Evolutionary conservation across 768 basidiomycete genomes (phyloP), one percentile per base, ranked within the genome.

Genomic region (Vararia minispora): DNA sequence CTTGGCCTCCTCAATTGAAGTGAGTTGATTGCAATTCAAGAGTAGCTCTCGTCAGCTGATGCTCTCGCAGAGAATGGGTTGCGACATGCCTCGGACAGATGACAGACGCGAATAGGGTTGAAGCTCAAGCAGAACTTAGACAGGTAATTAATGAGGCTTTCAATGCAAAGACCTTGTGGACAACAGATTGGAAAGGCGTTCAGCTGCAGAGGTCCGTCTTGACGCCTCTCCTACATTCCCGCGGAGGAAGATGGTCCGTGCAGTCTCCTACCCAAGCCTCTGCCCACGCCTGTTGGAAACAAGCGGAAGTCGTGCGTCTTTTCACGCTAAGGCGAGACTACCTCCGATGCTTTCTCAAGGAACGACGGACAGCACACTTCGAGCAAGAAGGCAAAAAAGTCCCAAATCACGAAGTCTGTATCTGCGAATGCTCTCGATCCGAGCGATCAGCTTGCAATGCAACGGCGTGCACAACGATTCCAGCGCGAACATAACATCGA

Each of bases 101-200:
- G 69, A 86, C 86, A 13, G 83, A 91, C 47, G 60, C 70, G 36
- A 97, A 94, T 63, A 78, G 83, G 58, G 63, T 64, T 34, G 89
- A 91, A 49, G 92, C 92, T 16, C 88, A 91, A 54, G 72, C 82
- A 43, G 95, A 99, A 69, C 64, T 99, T 56, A 91, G 90, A 75
- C 74, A 86, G 78, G 84, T 90, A 72, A 95, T 99, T 60, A 82
- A 85, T 74, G 76, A 90, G 50, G 80, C 90, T 60, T 94, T 88
- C 63, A 70, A 76, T 45, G 70, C 76, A 54, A 79, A 85, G 56
- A 73, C 82, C 1, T 69, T 98, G 18, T 83, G 86, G 76, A 84
- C 86, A n/a, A 94, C 84, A 41, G 89, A 98, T 58, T 99, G 95
- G 95, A 64, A 71, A 8, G 79, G 73, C 23, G 73, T 91, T 24